Base-by-base conservation (phyloP, 352 stramenopile species). In the Phytophthora podocarpi region DNA sequence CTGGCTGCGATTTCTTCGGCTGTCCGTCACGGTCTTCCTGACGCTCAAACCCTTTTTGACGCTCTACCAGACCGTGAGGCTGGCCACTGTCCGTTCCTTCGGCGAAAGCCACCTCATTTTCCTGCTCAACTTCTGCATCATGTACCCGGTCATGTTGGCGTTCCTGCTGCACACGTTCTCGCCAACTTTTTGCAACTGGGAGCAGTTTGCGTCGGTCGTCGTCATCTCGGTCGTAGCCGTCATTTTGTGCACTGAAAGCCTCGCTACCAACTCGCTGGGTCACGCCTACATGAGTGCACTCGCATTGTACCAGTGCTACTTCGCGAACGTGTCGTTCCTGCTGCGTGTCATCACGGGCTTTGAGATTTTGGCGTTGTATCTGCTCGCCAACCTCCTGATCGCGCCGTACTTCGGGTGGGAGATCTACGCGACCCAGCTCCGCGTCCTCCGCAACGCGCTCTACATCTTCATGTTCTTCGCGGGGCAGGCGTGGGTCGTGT, bases 381-480 rank as follows among this genome's bases (percentile, higher is more conserved):
- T 92, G 26, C 40, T 88, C 11, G 78, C 84, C 0, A 91, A 89
- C 21, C 61, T 93, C 0, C 42, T 85, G 0, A 63, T 91, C 23
- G 78, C 79, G 8, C 80, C 81, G n/a, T 52, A 63, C 2, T 77
- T 82, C 13, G 46, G 32, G 11, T 77, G 64, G 67, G 74, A 60
- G 32, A 50, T 74, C 9, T 64, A 77, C 45, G 79, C 71, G 4
- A 80, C 79, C n/a, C 57, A 74, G n/a, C 64, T 86, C 4, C 78
- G 78, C 11, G 72, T 88, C 0, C 67, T 76, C 5, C 67, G 85
- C 26, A 94, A 94, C 31, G 79, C 80, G 26, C 69, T 93, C 2
- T 92, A 95, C 67, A 90, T 95, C 16, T 80, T 96, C 59, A 72
- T 93, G 30, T 94, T 93, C 67, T 90, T 94, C 31, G 74, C 58